Conservation (phyloP, 768 basidiomycete genomes). For the Punctularia strigosozonata region DNA sequence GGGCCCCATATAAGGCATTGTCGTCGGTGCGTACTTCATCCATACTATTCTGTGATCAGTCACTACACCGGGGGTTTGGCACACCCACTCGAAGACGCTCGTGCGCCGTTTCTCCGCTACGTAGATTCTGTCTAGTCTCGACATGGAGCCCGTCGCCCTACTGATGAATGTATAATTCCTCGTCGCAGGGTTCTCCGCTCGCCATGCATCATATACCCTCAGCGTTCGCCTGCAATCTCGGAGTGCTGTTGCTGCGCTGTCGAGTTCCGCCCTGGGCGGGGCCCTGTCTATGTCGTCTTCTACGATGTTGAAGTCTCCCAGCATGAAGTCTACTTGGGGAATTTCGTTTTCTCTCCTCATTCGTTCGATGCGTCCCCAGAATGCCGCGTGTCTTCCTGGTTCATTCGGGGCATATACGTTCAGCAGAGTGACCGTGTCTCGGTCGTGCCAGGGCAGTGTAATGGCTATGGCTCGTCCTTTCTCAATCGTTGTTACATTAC, state of each 20-base stretch:
- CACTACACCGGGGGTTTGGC: background rate
- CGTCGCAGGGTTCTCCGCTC: background rate
- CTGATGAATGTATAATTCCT: background rate
- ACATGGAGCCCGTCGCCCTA: background rate
- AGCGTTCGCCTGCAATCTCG: background rate
- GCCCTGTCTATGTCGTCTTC: constrained; percentile 26
- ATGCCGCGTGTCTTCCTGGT: constrained; percentile 13
- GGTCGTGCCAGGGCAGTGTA: constrained; percentile 2
- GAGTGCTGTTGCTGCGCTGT: background rate
- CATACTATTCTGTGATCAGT: constrained; percentile 5
- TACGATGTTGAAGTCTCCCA: constrained; percentile 31
- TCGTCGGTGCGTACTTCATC: background rate
- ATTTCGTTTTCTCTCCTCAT: constrained; percentile 1
- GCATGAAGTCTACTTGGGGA: constrained; percentile 19
- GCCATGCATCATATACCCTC: constrained; percentile 2
- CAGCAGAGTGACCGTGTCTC: constrained; percentile 13
- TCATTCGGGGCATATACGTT: constrained; percentile 26
- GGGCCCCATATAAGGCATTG: constrained; percentile 3
- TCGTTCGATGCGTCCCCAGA: constrained; percentile 16
- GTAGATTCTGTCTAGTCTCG: constrained; percentile 5
- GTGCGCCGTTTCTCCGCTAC: background rate
- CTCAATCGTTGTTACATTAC: no score
- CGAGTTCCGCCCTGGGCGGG: constrained; percentile 14
- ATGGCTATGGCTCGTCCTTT: constrained; percentile 3
- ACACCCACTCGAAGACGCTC: background rate